A percentile compares a stretch with the other conserved stretches of the same genome.
phyloP scores from a whole-genome alignment of 371 early-diverging fungal species.

The Circinella umbellata region DNA sequence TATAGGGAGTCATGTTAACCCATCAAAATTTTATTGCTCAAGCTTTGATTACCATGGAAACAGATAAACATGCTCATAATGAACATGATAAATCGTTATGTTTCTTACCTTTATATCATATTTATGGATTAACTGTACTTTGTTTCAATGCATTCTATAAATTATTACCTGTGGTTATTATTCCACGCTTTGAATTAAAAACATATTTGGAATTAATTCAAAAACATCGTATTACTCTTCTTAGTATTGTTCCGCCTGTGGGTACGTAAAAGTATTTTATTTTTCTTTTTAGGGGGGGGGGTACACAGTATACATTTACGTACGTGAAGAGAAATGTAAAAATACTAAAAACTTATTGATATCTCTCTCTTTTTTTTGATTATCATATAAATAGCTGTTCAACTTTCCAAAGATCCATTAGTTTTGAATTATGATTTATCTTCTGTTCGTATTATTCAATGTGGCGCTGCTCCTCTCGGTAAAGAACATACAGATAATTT shows the following conservation, averaged over 20 bases:
- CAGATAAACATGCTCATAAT: constrained; percentile 21
- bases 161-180: constrained; percentile 51
- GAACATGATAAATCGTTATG: constrained; percentile 62
- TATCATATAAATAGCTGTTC: constrained; percentile 51
- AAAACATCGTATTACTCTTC: constrained; percentile 68
- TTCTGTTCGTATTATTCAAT: constrained; percentile 62
- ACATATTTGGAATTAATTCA: constrained; percentile 64
- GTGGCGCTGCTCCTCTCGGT: constrained; percentile 88
- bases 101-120: constrained; percentile 83
- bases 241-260: constrained; percentile 85
- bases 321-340: too few species aligned
- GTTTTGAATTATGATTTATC: constrained; percentile 72
- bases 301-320: too few species aligned
- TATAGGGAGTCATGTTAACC: constrained; percentile 35
- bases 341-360: too few species aligned
- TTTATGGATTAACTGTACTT: constrained; percentile 68
- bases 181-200: constrained; percentile 71
- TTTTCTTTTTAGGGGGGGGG: not conserved
- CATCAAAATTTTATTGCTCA: constrained; percentile 32
- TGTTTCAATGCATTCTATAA: constrained; percentile 39
- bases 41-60: constrained; percentile 9
- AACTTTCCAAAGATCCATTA: constrained; percentile 67
- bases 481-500: constrained; percentile 60
- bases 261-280: constrained; percentile 20
- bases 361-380: too few species aligned